Base-by-base conservation (phyloP, 1,284 basidiomycete genomes). In the Ceratobasidium sp. region DNA sequence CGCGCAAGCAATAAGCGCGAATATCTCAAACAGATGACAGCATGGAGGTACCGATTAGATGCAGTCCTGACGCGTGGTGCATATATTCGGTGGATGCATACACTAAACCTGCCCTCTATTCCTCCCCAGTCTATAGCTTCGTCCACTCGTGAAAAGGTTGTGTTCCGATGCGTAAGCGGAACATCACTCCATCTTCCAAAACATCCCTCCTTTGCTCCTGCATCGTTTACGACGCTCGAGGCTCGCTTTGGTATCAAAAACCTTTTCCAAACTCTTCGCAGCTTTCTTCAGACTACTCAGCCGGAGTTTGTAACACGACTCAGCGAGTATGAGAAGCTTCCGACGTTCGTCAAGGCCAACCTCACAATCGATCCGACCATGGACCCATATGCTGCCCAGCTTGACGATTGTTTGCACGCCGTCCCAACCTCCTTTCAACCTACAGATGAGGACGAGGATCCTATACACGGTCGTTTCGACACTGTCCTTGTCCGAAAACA, bases 11-110 rank as follows among this genome's bases (percentile, higher is more conserved):
- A 76, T 39, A 76, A 76, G 35, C 26, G 35, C 11, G 31, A 76
- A 10, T 76, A 69, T 35, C n/a, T 60, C n/a, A 23, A 17, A 7
- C 75, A 76, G 20, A 76, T 76, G 75, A 68, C 75, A 15, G 37
- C 5, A n/a, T 28, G 54, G 54, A 26, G 8, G n/a, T 28, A 11
- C 26, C 33, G 54, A 28, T 15, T 31, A 15, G 26, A 58, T 31
- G 26, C 54, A 3, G 31, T 54, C 51, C 26, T 8, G 8, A 17
- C 26, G n/a, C 51, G 20, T 17, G 51, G 23, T 54, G 51, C 51
- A n/a, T 54, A 17, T n/a, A 54, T 54, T 54, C 51, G 10, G n/a
- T 54, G 51, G 51, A 28, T 54, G 42, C 42, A 11, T 10, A 45
- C 10, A 8, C 42, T 11, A 11, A 10, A 45, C n/a, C 11, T 51